A percentile compares a stretch with the other conserved stretches of the same genome.
Evolutionary conservation across 441 rosid genomes (phyloP).

Genomic region (Macaranga tanarius): DNA sequence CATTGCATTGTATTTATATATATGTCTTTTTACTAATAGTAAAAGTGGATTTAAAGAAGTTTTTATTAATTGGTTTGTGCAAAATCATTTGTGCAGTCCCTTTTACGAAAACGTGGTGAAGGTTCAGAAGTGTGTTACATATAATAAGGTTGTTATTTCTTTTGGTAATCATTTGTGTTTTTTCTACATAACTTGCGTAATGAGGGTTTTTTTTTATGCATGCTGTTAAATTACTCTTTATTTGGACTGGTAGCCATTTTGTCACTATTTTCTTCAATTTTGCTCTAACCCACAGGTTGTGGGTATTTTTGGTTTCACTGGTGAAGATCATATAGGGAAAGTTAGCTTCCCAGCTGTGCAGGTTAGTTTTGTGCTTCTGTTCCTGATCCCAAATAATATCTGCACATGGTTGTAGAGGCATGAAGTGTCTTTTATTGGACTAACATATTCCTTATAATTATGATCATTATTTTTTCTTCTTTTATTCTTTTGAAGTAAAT

Average conservation of each 20-base stretch:
- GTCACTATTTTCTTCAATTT: slow-evolving; percentile 12
- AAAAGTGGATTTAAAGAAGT: too few relatives aligned
- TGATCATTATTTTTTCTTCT: background rate
- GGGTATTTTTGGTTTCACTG: slow-evolving; percentile 88
- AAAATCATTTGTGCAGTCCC: slow-evolving; percentile 45
- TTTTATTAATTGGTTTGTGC: slow-evolving; percentile 7
- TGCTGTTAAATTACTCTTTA: too few relatives aligned
- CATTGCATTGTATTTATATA: too few relatives aligned
- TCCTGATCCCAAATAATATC: slow-evolving; percentile 1
- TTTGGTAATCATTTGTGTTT: too few relatives aligned
- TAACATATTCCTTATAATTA: background rate
- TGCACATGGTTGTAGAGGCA: slow-evolving; percentile 1
- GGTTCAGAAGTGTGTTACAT: slow-evolving; percentile 82
- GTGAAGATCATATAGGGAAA: slow-evolving; percentile 95
- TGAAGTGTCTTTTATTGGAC: slow-evolving; percentile 7
- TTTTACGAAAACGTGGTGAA: slow-evolving; percentile 85
- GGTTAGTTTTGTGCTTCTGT: slow-evolving; percentile 36
- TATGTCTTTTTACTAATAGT: too few relatives aligned
- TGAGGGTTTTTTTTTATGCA: too few relatives aligned
- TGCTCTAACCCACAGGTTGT: slow-evolving; percentile 46
- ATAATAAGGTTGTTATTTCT: slow-evolving; percentile 54
- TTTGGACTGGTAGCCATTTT: too few relatives aligned
- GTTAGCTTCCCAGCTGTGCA: slow-evolving; percentile 89
- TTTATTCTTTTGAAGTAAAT: background rate
- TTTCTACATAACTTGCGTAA: too few relatives aligned